Percentiles rank a stretch among this genome's conserved stretches.
Evolutionary conservation across 2,329 filamentous ascomycete genomes (phyloP).

Genomic region (Aspergillus bombycis): DNA sequence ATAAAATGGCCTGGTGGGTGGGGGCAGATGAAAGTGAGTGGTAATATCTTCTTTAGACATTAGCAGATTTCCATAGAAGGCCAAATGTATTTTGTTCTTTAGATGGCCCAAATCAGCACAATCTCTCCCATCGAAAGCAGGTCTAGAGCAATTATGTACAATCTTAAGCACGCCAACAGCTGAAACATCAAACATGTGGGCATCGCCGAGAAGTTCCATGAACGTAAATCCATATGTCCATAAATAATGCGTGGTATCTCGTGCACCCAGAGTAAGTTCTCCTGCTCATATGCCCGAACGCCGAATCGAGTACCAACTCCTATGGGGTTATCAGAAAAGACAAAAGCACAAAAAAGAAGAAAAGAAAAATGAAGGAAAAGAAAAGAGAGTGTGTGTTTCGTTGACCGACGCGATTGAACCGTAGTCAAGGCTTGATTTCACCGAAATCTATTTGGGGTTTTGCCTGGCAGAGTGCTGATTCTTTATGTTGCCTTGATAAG

Average conservation of each 20-base stretch:
- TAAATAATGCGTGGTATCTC: conserved; percentile 28
- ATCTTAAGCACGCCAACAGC: neutral
- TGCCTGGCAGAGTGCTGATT: conserved; percentile 5
- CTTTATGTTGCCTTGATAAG: conserved; percentile 8
- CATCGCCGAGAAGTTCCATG: neutral
- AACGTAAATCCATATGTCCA: conserved; percentile 9
- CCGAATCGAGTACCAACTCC: conserved; percentile 12
- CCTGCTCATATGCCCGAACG: conserved; percentile 10
- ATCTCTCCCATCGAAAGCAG: neutral
- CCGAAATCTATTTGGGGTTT: neutral
- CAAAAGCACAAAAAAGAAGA: conserved; percentile 9
- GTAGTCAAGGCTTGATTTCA: neutral
- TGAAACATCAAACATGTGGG: neutral
- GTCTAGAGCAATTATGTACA: conserved; percentile 6
- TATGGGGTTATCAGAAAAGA: neutral
- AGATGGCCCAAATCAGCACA: neutral
- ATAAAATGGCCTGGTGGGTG: conserved; percentile 69
- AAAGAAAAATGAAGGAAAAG: neutral
- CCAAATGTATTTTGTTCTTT: neutral
- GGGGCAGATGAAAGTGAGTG: conserved; percentile 51
- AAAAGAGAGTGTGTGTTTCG: neutral
- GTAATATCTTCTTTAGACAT: conserved; percentile 16
- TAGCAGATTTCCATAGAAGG: neutral
- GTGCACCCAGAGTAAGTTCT: conserved; percentile 19
- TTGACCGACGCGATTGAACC: neutral